phyloP scores from a whole-genome alignment of 345 rosid genomes.

The Rhizophora apiculata region DNA sequence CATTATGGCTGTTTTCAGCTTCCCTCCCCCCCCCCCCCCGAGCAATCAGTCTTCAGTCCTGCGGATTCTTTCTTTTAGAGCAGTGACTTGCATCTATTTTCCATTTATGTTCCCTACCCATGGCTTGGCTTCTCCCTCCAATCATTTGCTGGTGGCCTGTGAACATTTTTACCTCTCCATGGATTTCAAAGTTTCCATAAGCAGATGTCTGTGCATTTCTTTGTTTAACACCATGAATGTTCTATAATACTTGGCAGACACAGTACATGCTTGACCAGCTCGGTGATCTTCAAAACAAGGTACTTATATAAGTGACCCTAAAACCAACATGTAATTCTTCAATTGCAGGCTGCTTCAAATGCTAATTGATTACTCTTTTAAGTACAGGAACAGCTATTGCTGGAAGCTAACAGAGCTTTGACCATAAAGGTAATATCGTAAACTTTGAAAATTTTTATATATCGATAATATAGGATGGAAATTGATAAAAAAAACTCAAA shows the following conservation, averaged over 20 bases:
- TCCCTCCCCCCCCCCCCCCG: too few relatives aligned
- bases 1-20: too few relatives aligned
- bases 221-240: not conserved
- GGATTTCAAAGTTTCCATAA: too few relatives aligned
- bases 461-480: too few relatives aligned
- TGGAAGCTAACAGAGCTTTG: slow-evolving; percentile 88
- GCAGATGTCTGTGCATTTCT: not conserved
- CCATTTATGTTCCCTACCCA: too few relatives aligned
- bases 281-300: slow-evolving; percentile 86
- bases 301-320: slow-evolving; percentile 15
- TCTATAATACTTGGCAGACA: slow-evolving; percentile 44
- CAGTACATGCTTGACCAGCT: slow-evolving; percentile 96
- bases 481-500: too few relatives aligned
- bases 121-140: too few relatives aligned
- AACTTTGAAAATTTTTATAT: not conserved
- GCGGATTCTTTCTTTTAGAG: too few relatives aligned
- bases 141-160: too few relatives aligned
- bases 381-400: slow-evolving; percentile 67
- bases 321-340: not conserved
- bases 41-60: too few relatives aligned
- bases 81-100: too few relatives aligned
- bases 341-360: not conserved
- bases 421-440: slow-evolving; percentile 58
- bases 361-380: not conserved
- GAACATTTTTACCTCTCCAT: too few relatives aligned